These are phyloP conservation scores for Colletotrichum liriopes DNA, from an alignment of 2,329 filamentous ascomycete species.

Conservation along the genomic window DNA sequence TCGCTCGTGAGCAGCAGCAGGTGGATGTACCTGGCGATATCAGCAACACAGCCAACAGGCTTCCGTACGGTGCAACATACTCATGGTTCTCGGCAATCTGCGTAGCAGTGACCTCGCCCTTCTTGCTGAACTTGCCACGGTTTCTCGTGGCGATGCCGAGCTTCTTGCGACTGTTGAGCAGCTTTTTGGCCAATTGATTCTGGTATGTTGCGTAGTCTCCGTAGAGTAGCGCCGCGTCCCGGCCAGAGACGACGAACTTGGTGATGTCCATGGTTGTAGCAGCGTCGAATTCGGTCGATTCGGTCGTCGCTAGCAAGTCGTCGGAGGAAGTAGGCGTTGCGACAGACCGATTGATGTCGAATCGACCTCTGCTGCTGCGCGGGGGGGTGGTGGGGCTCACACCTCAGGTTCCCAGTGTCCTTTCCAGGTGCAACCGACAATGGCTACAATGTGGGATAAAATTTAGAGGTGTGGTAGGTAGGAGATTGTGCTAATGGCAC, in stretches of 20 bases:
- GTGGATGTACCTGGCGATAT: conserved; percentile 74
- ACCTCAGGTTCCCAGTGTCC: conserved; percentile 27
- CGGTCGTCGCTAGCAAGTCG: not conserved
- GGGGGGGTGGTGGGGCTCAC: conserved; percentile 36
- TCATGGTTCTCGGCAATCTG: conserved; percentile 83
- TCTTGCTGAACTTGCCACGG: conserved; percentile 86
- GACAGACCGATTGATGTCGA: conserved; percentile 29
- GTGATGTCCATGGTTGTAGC: conserved; percentile 85
- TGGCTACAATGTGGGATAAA: conserved; percentile 21
- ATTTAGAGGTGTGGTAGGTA: conserved; percentile 18
- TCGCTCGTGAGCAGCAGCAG: conserved; percentile 90
- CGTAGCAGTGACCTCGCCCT: conserved; percentile 78
- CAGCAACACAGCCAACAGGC: conserved; percentile 21
- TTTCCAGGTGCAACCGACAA: not conserved
- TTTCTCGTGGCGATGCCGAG: conserved; percentile 87
- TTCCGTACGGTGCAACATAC: conserved; percentile 61
- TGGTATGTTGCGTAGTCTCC: conserved; percentile 93
- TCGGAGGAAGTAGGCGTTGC: conserved; percentile 4
- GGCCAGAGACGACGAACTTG: conserved; percentile 81
- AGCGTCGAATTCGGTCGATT: not conserved
- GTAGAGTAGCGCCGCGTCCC: conserved; percentile 87
- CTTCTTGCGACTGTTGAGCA: conserved; percentile 88
- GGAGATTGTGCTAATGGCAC: not conserved
- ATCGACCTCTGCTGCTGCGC: conserved; percentile 35
- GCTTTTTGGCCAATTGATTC: conserved; percentile 81